Conservation (phyloP, 768 basidiomycete genomes). For the Vishniacozyma victoriae region DNA sequence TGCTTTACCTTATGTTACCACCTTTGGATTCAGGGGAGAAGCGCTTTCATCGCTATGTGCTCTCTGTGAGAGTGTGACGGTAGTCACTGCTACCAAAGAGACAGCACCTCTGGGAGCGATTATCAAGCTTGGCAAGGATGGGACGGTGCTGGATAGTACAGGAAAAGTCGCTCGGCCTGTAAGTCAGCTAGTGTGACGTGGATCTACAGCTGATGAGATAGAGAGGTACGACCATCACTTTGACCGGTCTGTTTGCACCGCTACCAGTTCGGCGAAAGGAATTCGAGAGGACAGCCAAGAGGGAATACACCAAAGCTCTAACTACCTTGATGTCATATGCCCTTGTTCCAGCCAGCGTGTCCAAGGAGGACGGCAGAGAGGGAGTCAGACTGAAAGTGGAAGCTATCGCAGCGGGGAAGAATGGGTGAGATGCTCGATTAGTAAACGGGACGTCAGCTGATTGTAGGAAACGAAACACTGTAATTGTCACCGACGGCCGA, state of each 20-base stretch:
- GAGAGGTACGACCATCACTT: constrained; percentile 77
- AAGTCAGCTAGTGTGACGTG: constrained; percentile 19
- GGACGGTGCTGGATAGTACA: constrained; percentile 54
- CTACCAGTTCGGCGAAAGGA: constrained; percentile 90
- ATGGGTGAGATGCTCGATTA: constrained; percentile 54
- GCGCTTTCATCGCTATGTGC: constrained; percentile 91
- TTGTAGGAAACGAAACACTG: constrained; percentile 51
- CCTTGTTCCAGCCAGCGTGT: constrained; percentile 58
- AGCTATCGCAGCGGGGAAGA: constrained; percentile 54
- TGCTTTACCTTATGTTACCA: constrained; percentile 65
- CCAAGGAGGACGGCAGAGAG: constrained; percentile 47
- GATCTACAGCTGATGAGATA: constrained; percentile 41
- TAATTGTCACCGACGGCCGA: constrained; percentile 67
- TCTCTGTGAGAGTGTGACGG: constrained; percentile 61
- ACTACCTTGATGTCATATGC: constrained; percentile 80
- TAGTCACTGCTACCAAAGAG: constrained; percentile 66
- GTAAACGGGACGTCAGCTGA: background rate
- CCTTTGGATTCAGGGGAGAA: constrained; percentile 95
- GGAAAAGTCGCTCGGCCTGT: constrained; percentile 75
- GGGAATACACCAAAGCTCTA: constrained; percentile 83
- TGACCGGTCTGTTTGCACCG: constrained; percentile 67
- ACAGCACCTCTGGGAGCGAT: constrained; percentile 72
- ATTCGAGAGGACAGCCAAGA: constrained; percentile 76
- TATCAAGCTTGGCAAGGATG: constrained; percentile 66
- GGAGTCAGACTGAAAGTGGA: constrained; percentile 65